Evolutionary conservation across 768 basidiomycete genomes (phyloP), one percentile per base, ranked within the genome.

Genomic region (Astraeus odoratus): DNA sequence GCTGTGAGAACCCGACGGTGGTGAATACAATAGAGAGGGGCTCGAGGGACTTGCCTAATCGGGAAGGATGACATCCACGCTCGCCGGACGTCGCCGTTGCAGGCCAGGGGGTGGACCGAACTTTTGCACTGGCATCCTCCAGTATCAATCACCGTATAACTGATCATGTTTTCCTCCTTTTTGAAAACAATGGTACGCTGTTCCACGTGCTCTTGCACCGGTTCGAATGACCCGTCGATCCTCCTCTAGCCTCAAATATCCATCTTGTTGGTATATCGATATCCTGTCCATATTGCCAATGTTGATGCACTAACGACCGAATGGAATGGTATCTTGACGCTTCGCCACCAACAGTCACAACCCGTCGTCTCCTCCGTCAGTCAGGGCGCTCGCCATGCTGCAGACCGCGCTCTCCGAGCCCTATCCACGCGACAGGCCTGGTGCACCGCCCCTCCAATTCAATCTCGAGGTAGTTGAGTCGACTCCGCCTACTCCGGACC

Each of bases 401-500:
- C 74, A 75, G 5, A 66, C 76, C 0, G 75, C 86, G 0, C 58
- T 83, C 0, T 76, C 81, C 0, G 61, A 60, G 0, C 75, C 85
- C 0, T 89, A 83, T 57, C 86, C 86, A 8, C 70, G 77, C 0
- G 63, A 60, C 6, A 73, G 69, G 15, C 53, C 70, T 0, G 54
- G 63, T 4, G 69, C 69, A 0, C 59, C 69, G 3, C 81, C 86
- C 0, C 75, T 89, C 13, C 63, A 75, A 10, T 89, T 85, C 67
- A 72, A 83, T 46, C 75, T 89, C 16, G 80, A 86, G 44, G 78
- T 89, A 20, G 67, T 89, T 35, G 83, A 86, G 57, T 70, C 72
- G 6, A 64, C 71, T 5, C 69, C 74, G 0, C 86, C 86, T 3
- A 88, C 76, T 0, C 43, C 75, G 0, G 83, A 87, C 60, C 86